Conservation (phyloP, 192 early-diverging fungal species). For the Ambispora gerdemannii region DNA sequence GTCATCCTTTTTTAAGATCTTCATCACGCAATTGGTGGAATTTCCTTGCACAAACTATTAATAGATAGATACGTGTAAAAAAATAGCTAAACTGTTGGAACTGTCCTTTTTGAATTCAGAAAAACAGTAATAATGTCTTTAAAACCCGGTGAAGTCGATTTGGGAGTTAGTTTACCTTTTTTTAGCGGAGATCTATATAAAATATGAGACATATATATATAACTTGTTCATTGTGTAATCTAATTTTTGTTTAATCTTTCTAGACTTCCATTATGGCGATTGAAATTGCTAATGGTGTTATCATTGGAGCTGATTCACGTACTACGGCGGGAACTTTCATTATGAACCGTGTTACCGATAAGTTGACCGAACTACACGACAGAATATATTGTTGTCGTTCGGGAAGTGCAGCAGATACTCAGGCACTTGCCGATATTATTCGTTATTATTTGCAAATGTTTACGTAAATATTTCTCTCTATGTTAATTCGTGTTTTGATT, state of each 20-base stretch:
- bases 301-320: slow-evolving; percentile 96
- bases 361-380: slow-evolving; percentile 94
- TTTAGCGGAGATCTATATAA: background rate
- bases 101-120: too few species aligned
- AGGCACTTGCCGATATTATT: slow-evolving; percentile 97
- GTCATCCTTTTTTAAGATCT: too few species aligned
- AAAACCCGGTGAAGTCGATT: slow-evolving; percentile 92
- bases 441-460: slow-evolving; percentile 94
- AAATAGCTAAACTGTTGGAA: too few species aligned
- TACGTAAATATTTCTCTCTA: slow-evolving; percentile 55
- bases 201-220: background rate
- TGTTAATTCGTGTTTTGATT: too few species aligned
- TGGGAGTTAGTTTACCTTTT: slow-evolving; percentile 68
- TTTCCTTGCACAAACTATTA: too few species aligned
- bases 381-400: slow-evolving; percentile 96
- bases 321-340: slow-evolving; percentile 96
- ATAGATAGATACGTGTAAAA: too few species aligned
- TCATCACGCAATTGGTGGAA: too few species aligned
- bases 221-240: background rate
- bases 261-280: slow-evolving; percentile 98
- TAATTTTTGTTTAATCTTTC: background rate
- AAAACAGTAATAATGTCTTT: too few species aligned
- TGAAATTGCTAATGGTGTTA: slow-evolving; percentile 83
- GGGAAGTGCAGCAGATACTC: slow-evolving; percentile 98
- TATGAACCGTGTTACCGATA: slow-evolving; percentile 97